Base-by-base conservation (phyloP, 768 basidiomycete species). In the Heimioporus sp. region DNA sequence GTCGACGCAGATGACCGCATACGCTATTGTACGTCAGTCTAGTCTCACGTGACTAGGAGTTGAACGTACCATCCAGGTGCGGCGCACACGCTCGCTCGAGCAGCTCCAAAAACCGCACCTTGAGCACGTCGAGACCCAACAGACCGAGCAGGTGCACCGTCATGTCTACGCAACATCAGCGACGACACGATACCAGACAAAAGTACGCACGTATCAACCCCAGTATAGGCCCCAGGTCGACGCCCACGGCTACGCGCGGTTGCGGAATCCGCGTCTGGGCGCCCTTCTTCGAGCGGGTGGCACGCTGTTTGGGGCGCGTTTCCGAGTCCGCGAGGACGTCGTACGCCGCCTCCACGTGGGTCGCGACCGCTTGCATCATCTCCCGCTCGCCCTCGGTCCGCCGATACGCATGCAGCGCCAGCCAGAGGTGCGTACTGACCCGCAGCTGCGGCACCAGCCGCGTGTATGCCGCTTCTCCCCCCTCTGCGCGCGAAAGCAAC, bases 381-480 rank as follows among this genome's bases (percentile, higher is more conserved):
- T 78, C 67, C 13, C 44, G 42, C 11, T 61, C 63, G 1, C 68
- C 53, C 49, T 79, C 74, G 10, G 65, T 70, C 6, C 70, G 73
- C 13, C 81, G 79, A 66, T 93, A 90, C 0, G 81, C 77, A 60
- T 89, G 84, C 17, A 94, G 70, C 0, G 85, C 82, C 41, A 82
- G 70, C 83, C 86, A 88, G 21, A 94, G 73, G 59, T 87, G 81
- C 0, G 77, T 72, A 1, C 76, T 68, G 2, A 80, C 76, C 28
- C 71, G 75, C 58, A 85, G 82, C 60, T 87, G 82, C 8, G 59
- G 61, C 49, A 67, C 51, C 48, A 71, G 69, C 24, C 24, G 4
- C 45, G 51, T 0, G 53, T 53, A 2, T 77, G 63, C 2, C 38
- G 40, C 50, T 77, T 75, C 3, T 28, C 24, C 24, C 24, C 24